Percentiles rank a stretch among this genome's conserved stretches.
Evolutionary conservation across 148 eudicot genomes (phyloP).

Genomic region (Rhododendron simsii): DNA sequence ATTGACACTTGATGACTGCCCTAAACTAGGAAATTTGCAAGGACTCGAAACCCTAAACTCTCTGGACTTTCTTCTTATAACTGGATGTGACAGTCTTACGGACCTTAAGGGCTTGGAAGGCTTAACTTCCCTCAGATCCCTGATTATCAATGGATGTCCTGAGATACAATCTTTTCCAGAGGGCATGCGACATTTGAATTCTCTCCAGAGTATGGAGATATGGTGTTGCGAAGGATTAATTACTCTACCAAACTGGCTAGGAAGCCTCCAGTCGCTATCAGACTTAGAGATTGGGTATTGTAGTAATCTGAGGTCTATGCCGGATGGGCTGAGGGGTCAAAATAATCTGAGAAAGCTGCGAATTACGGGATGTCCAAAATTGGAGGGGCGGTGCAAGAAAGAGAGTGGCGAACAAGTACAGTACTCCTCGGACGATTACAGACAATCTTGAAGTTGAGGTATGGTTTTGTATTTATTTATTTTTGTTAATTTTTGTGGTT

Average conservation of each 20-base stretch:
- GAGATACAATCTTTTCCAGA: too few species aligned
- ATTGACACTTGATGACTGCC: not conserved
- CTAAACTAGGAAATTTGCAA: not conserved
- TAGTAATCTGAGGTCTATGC: too few species aligned
- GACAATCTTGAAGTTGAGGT: not conserved
- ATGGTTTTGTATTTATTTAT: not conserved
- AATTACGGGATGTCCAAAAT: not conserved
- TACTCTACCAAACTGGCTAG: too few species aligned
- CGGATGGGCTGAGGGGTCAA: too few species aligned
- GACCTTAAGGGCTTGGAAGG: not conserved
- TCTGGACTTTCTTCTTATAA: accelerated
- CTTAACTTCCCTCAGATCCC: not conserved
- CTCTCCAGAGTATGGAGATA: too few species aligned
- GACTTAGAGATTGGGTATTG: accelerated
- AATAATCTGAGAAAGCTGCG: too few species aligned
- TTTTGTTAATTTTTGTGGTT: not conserved
- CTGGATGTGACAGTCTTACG: not conserved
- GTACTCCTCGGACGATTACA: not conserved
- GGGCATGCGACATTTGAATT: too few species aligned
- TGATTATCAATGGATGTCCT: too few species aligned
- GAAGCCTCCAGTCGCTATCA: too few species aligned
- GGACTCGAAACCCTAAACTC: not conserved
- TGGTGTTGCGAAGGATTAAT: too few species aligned
- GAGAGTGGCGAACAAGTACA: not conserved
- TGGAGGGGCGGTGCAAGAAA: conserved; percentile 7